Percentiles rank a stretch among this genome's conserved stretches.
Conservation (phyloP, 106 monocot genomes). For the Dendrobium chrysotoxum region DNA sequence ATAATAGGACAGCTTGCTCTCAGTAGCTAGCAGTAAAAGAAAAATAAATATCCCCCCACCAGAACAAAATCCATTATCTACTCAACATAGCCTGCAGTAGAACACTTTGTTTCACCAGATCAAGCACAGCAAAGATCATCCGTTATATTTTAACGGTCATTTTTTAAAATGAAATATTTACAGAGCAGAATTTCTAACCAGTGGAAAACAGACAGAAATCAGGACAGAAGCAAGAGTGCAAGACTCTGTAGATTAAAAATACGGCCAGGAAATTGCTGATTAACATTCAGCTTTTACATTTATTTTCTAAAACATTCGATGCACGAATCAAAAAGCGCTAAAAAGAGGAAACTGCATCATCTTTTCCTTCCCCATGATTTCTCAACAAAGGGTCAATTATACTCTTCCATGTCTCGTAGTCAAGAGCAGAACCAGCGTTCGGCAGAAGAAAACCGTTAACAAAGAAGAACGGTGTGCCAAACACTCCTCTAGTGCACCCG, state of each 20-base stretch:
- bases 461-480: conserved; percentile 79
- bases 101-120: no score
- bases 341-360: neutral
- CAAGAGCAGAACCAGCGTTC: conserved; percentile 52
- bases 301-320: neutral
- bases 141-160: no score
- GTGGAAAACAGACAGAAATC: no score
- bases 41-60: no score
- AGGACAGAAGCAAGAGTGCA: no score
- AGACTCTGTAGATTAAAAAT: neutral
- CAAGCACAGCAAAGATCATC: no score
- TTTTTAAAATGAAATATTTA: no score
- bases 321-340: neutral
- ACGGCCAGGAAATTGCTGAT: neutral
- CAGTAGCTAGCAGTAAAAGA: no score
- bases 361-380: conserved; percentile 1
- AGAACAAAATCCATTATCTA: no score
- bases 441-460: conserved; percentile 84
- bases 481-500: conserved; percentile 77
- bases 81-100: no score
- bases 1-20: no score
- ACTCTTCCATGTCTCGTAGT: conserved; percentile 50
- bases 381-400: conserved; percentile 55
- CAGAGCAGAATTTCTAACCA: no score
- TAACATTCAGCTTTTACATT: neutral